Conservation (phyloP, 2,329 filamentous ascomycete species). For the Teratosphaeria destructans region DNA sequence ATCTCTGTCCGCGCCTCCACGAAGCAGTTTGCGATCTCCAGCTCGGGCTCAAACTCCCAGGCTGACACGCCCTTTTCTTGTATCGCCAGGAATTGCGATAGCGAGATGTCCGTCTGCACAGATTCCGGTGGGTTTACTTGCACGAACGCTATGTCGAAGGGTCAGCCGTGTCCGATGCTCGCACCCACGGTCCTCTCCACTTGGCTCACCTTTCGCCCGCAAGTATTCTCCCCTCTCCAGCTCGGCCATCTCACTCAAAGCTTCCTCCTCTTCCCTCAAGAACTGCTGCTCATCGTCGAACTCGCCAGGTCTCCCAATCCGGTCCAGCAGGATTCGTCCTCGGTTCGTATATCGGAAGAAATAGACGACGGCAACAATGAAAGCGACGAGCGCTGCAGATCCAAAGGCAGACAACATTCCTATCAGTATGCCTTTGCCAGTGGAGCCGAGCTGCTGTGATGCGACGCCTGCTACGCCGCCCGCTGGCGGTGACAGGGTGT, state of each 20-base stretch:
- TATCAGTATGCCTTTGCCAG: slow-evolving; percentile 74
- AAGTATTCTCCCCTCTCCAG: slow-evolving; percentile 81
- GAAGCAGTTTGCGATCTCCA: slow-evolving; percentile 98
- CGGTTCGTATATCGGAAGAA: slow-evolving; percentile 85
- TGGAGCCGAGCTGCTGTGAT: slow-evolving; percentile 18
- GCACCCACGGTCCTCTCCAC: neutral
- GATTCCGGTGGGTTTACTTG: slow-evolving; percentile 93
- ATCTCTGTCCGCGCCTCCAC: slow-evolving; percentile 94
- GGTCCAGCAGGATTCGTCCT: slow-evolving; percentile 85
- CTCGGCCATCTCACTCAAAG: slow-evolving; percentile 91
- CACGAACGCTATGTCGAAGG: slow-evolving; percentile 60
- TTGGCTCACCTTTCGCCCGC: slow-evolving; percentile 73
- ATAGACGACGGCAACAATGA: slow-evolving; percentile 74
- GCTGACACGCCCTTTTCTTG: slow-evolving; percentile 99
- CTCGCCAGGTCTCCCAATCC: slow-evolving; percentile 85
- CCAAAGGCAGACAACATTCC: slow-evolving; percentile 90
- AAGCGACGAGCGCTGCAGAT: slow-evolving; percentile 72
- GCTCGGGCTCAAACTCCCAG: slow-evolving; percentile 98
- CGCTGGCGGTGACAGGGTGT: neutral
- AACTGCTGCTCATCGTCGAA: slow-evolving; percentile 98
- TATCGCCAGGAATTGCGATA: slow-evolving; percentile 95
- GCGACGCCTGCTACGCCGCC: neutral
- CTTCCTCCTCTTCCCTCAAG: slow-evolving; percentile 85
- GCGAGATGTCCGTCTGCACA: slow-evolving; percentile 86
- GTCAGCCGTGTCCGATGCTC: slow-evolving; percentile 13